A percentile compares a stretch with the other conserved stretches of the same genome.
Evolutionary conservation across 192 early-diverging fungal species (phyloP).

Genomic region (Mortierella alpina): DNA sequence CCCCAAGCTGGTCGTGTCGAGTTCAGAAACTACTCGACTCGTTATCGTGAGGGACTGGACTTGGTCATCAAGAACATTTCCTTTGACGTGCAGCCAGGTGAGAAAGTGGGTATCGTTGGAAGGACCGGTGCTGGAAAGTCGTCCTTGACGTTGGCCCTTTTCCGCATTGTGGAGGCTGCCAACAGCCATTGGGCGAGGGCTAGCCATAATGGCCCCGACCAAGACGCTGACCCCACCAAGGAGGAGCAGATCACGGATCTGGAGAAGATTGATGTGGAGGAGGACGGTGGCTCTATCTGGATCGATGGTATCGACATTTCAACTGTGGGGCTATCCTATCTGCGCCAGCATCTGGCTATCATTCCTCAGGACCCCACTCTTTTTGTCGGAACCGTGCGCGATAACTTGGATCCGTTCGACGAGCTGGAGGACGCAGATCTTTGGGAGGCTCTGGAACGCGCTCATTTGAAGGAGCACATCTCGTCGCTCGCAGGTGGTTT

Average conservation of each 20-base stretch:
- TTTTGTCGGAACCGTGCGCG: conserved; percentile 67
- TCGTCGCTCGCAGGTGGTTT: conserved; percentile 41
- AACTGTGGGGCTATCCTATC: conserved; percentile 65
- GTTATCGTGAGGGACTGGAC: conserved; percentile 54
- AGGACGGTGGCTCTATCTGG: conserved; percentile 69
- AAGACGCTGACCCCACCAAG: conserved; percentile 24
- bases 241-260: conserved; percentile 16
- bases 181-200: conserved; percentile 47
- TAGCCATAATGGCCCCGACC: conserved; percentile 27
- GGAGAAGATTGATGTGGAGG: conserved; percentile 33
- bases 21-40: conserved; percentile 48
- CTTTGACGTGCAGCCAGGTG: conserved; percentile 50
- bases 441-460: conserved; percentile 74
- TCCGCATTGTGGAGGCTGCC: conserved; percentile 58
- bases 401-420: conserved; percentile 65
- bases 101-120: conserved; percentile 57
- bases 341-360: conserved; percentile 77
- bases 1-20: conserved; percentile 47
- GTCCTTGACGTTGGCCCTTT: conserved; percentile 59
- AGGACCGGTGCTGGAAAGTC: conserved; percentile 60
- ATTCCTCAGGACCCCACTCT: conserved; percentile 89
- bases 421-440: conserved; percentile 73
- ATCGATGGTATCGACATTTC: conserved; percentile 82
- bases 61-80: conserved; percentile 65
- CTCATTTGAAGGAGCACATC: conserved; percentile 60